Evolutionary conservation across 345 rosid genomes (phyloP).

Genomic region (Gossypioides kirkii): DNA sequence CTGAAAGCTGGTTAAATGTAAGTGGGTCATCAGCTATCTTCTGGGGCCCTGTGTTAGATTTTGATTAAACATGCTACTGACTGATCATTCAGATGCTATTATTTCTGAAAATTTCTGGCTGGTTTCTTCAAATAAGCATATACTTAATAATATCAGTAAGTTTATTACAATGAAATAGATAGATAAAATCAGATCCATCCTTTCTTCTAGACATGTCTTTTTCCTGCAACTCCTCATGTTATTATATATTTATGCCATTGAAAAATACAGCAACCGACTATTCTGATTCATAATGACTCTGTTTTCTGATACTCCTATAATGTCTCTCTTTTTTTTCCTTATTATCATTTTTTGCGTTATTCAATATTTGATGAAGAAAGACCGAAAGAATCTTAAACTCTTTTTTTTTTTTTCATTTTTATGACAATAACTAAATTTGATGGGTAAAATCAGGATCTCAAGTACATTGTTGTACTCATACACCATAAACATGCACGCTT

Average conservation of each 20-base stretch:
- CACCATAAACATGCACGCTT: not conserved
- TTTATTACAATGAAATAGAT: not conserved
- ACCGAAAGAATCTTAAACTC: not conserved
- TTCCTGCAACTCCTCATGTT: not conserved
- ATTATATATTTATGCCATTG: not conserved
- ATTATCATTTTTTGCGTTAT: not conserved
- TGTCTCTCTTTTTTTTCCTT: not conserved
- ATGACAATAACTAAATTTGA: not conserved
- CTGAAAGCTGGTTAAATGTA: conserved; percentile 13
- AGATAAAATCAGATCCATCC: not conserved
- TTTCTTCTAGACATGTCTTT: not conserved
- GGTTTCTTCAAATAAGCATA: not conserved
- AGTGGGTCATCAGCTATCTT: conserved; percentile 28
- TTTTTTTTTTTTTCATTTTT: not conserved
- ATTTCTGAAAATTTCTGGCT: not conserved
- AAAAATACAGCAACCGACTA: conserved; percentile 4
- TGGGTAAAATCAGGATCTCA: not conserved
- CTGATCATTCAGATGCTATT: not conserved
- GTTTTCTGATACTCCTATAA: not conserved
- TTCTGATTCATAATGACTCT: not conserved
- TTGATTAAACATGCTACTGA: conserved; percentile 16
- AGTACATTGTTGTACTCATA: too few relatives aligned
- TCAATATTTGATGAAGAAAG: not conserved
- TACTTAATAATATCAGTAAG: not conserved
- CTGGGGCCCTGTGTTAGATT: conserved; percentile 31